phyloP scores from a whole-genome alignment of 352 stramenopile genomes.

The Pythium brachiatum region DNA sequence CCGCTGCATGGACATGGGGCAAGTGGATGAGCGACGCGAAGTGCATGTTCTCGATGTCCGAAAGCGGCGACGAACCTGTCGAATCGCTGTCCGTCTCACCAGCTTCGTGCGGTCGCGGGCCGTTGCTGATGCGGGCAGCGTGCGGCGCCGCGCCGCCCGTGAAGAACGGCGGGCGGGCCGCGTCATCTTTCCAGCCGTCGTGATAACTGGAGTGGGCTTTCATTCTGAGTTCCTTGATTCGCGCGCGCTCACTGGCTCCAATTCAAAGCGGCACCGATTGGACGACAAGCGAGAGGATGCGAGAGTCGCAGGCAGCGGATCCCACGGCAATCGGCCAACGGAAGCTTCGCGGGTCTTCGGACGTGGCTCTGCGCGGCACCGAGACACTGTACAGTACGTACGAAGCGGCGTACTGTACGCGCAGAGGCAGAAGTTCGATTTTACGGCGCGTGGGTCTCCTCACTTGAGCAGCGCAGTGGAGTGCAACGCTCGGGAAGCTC shows the following conservation, averaged over 20 bases:
- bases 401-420: no score
- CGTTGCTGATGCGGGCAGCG: not conserved
- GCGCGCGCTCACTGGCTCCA: not conserved
- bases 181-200: not conserved
- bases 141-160: not conserved
- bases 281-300: no score
- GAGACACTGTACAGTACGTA: no score
- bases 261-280: not conserved
- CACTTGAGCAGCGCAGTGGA: no score
- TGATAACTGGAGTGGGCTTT: not conserved
- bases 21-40: conserved; percentile 8
- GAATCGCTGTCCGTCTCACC: conserved; percentile 12
- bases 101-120: not conserved
- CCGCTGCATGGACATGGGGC: conserved; percentile 5
- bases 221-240: not conserved
- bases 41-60: conserved; percentile 11
- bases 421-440: no score
- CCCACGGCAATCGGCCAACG: not conserved
- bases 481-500: no score
- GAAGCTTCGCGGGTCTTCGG: not conserved
- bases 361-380: no score
- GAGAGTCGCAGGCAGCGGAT: no score
- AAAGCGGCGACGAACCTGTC: conserved; percentile 10
- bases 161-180: not conserved
- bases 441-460: no score